Evolutionary conservation across 2,329 filamentous ascomycete species (phyloP).

Genomic region (Ophiocordyceps camponoti-leonardi): DNA sequence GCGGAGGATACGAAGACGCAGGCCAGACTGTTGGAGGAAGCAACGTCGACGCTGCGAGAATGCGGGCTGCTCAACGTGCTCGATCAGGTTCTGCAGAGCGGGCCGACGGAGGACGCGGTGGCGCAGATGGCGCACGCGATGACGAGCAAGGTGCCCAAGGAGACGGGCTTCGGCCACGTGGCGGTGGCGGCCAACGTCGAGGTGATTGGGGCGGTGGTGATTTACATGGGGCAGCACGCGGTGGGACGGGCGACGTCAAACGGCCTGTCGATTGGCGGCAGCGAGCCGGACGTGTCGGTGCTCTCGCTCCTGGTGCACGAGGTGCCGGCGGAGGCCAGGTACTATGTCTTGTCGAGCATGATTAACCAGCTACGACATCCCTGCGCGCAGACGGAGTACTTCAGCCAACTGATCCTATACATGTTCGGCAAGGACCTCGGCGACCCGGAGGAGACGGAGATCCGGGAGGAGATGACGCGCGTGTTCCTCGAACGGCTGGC

Average conservation of each 20-base stretch:
- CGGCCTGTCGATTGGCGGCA: constrained; percentile 27
- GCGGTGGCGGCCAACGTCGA: constrained; percentile 50
- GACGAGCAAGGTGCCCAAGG: constrained; percentile 36
- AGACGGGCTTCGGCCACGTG: constrained; percentile 48
- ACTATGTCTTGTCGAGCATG: constrained; percentile 70
- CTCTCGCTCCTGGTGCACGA: constrained; percentile 63
- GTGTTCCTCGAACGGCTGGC: constrained; percentile 77
- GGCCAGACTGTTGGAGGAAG: constrained; percentile 48
- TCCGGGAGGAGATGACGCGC: constrained; percentile 81
- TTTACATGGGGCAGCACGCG: constrained; percentile 63
- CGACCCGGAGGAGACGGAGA: constrained; percentile 60
- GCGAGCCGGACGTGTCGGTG: constrained; percentile 43
- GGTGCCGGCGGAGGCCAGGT: constrained; percentile 60
- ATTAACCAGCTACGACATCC: constrained; percentile 85
- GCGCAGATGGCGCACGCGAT: constrained; percentile 63
- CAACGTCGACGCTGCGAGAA: constrained; percentile 33
- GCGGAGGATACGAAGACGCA: constrained; percentile 56
- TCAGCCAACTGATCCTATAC: constrained; percentile 69
- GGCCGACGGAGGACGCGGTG: constrained; percentile 53
- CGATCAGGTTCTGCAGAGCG: constrained; percentile 40
- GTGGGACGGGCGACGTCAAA: constrained; percentile 41
- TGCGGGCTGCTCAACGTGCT: constrained; percentile 41
- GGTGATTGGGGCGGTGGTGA: constrained; percentile 66
- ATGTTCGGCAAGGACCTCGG: constrained; percentile 63
- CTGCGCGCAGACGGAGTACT: constrained; percentile 82